phyloP scores from a whole-genome alignment of 2,329 filamentous ascomycete species.

The Coniochaeta sp. region DNA sequence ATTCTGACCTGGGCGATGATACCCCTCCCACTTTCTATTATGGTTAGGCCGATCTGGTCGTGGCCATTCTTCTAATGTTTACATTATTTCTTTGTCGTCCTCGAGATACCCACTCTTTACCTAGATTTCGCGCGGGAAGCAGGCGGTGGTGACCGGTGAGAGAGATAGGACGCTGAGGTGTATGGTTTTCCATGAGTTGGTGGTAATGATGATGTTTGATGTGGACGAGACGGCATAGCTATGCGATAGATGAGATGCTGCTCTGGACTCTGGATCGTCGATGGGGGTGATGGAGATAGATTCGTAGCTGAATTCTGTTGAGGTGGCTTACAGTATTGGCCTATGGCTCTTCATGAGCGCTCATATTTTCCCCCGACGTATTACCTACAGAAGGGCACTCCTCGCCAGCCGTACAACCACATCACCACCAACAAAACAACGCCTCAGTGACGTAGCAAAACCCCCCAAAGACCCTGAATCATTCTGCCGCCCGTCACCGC shows the following conservation, averaged over 20 bases:
- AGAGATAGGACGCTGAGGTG: not conserved
- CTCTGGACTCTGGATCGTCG: no score
- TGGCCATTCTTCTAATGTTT: not conserved
- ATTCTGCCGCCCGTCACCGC: not conserved
- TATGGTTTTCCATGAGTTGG: not conserved
- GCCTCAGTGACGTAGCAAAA: not conserved
- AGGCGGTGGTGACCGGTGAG: not conserved
- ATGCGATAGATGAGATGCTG: not conserved
- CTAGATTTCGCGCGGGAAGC: not conserved
- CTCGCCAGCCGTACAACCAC: no score
- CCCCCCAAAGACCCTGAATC: not conserved
- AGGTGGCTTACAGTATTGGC: no score
- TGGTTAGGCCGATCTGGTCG: not conserved
- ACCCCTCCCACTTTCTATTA: not conserved
- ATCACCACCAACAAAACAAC: no score
- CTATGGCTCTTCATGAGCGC: not conserved
- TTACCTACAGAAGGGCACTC: no score
- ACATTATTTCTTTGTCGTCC: not conserved
- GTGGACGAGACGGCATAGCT: not conserved
- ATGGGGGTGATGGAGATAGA: no score
- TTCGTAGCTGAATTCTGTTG: no score
- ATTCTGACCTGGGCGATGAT: conserved; percentile 1
- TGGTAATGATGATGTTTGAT: not conserved
- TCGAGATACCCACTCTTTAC: conserved; percentile 3
- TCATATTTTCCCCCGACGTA: not conserved